Base-by-base conservation (phyloP, 139 green algal genomes). In the Volvox reticuliferus region DNA sequence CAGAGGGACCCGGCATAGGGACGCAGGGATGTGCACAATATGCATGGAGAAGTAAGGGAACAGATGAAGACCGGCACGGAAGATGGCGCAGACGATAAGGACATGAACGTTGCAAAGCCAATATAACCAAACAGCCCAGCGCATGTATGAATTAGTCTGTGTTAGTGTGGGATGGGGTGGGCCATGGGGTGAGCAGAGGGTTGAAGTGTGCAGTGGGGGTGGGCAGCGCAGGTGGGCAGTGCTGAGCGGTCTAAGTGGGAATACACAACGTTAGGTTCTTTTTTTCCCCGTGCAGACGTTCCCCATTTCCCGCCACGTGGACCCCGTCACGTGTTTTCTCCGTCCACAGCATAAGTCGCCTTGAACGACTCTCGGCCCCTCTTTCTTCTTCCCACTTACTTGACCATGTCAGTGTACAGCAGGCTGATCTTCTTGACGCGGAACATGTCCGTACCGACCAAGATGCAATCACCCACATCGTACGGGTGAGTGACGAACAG, bases 401-500 rank as follows among this genome's bases (percentile, higher is more conserved):
- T 79, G 65, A 93, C 71, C 79, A 93, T 86, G 77, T 93, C 91
- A 35, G 91, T 93, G 91, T 89, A 93, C 85, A 91, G 68, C 67
- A 93, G 86, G 44, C 79, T 88, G 71, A 93, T 93, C 86, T 91
- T 91, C 80, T 93, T 93, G 68, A 93, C n/a, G 79, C 86, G 80
- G 71, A 83, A 89, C 79, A 91, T 91, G 14, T 93, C 91, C 32
- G 77, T 82, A 21, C 33, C 32, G 13, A 90, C 12, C 30, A 93
- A 26, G 13, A 93, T 61, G 69, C 85, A 91, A 86, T 93, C 91
- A 12, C 91, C 91, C 71, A 93, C 91, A 65, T 94, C 92, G 71
- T 92, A 94, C 65, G 92, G 82, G 80, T 94, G 92, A 26, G 82
- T 88, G 36, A 94, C 88, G 87, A 94, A 92, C 13, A 94, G 92